These are phyloP conservation scores for Daldinia sp. DNA, from an alignment of 2,329 filamentous ascomycete species.

Conservation along the genomic window DNA sequence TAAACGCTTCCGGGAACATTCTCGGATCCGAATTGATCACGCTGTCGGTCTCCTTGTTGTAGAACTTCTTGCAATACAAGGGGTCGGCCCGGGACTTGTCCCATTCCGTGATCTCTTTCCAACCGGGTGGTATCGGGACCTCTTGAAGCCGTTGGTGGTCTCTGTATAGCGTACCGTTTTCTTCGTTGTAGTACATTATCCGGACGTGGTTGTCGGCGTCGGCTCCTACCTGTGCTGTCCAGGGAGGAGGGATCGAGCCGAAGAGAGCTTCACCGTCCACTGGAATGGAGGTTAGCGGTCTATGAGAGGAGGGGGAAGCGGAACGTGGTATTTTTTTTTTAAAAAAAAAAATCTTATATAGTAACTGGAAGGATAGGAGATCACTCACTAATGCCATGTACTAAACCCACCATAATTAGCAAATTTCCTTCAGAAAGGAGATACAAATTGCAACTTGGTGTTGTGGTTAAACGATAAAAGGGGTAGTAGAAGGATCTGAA, in stretches of 20 bases:
- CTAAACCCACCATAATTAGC: neutral
- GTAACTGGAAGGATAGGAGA: neutral
- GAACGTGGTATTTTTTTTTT: neutral
- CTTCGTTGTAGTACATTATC: slow-evolving; percentile 10
- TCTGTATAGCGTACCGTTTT: neutral
- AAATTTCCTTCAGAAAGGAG: neutral
- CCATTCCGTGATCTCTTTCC: slow-evolving; percentile 24
- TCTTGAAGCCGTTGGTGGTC: slow-evolving; percentile 26
- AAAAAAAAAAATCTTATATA: too few species aligned
- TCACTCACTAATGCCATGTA: slow-evolving; percentile 28
- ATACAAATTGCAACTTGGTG: too few species aligned
- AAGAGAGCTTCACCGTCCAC: slow-evolving; percentile 36
- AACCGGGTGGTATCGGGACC: slow-evolving; percentile 27
- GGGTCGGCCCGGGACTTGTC: slow-evolving; percentile 26
- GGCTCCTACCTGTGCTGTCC: neutral
- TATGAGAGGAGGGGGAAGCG: neutral
- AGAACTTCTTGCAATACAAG: slow-evolving; percentile 17
- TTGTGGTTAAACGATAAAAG: too few species aligned
- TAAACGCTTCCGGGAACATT: slow-evolving; percentile 28
- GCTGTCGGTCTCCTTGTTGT: slow-evolving; percentile 26
- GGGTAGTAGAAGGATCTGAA: too few species aligned
- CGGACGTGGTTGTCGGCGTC: neutral
- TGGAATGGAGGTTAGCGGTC: neutral
- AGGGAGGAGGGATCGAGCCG: slow-evolving; percentile 21
- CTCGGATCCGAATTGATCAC: slow-evolving; percentile 38